Evolutionary conservation across 805 yeast species (phyloP).

Genomic region (Diddensiella transvaalensis): DNA sequence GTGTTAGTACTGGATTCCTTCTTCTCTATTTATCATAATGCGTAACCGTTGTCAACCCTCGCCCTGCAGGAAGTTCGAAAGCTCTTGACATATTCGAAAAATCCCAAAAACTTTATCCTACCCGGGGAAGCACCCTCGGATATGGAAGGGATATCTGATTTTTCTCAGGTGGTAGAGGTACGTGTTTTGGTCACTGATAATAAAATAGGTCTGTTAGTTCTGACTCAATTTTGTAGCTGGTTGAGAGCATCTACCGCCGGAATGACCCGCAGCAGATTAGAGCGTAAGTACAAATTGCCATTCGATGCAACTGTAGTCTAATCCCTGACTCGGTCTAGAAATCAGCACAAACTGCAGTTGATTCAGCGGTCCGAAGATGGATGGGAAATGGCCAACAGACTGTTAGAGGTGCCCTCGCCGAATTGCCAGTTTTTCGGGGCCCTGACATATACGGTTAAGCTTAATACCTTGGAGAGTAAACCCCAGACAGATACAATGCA

Average conservation of each 20-base stretch:
- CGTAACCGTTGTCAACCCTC: too few relatives aligned
- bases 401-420: constrained; percentile 38
- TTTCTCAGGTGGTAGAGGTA: constrained; percentile 1
- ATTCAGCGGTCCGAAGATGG: constrained; percentile 59
- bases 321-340: too few relatives aligned
- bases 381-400: constrained; percentile 50
- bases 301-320: neutral
- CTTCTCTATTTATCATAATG: neutral
- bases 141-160: neutral
- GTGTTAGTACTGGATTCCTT: too few relatives aligned
- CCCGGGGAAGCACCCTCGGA: neutral
- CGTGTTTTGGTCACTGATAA: neutral
- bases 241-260: neutral
- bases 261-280: constrained; percentile 1
- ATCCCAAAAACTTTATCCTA: too few relatives aligned
- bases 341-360: constrained; percentile 55
- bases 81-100: too few relatives aligned
- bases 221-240: neutral
- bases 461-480: constrained; percentile 35
- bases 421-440: constrained; percentile 71
- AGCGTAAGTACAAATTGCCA: too few relatives aligned
- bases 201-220: neutral
- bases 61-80: too few relatives aligned
- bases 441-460: constrained; percentile 64
- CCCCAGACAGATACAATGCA: constrained; percentile 11